Conservation (phyloP, 2,329 filamentous ascomycete genomes). For the Colletotrichum neosansevieriae region DNA sequence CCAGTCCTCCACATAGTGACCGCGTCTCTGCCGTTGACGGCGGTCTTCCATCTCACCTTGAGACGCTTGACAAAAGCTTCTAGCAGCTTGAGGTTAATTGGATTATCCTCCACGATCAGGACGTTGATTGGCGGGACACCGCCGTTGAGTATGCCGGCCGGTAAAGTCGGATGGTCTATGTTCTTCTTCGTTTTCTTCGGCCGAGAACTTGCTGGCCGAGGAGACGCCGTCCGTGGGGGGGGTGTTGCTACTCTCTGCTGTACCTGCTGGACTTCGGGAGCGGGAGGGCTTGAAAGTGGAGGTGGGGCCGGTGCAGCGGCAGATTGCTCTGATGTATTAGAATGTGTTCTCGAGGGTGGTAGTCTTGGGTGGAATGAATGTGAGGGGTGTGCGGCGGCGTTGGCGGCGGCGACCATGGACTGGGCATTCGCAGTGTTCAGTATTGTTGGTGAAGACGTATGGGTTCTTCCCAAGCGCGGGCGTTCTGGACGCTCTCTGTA, state of each 20-base stretch:
- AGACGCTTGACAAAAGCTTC: constrained; percentile 96
- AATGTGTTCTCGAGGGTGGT: constrained; percentile 69
- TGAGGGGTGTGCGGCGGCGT: constrained; percentile 52
- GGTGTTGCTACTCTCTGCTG: constrained; percentile 67
- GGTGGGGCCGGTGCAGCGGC: constrained; percentile 62
- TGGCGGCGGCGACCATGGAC: constrained; percentile 49
- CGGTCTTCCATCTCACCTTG: constrained; percentile 97
- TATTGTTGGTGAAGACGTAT: constrained; percentile 85
- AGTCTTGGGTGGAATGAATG: constrained; percentile 54
- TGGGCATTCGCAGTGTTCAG: constrained; percentile 61
- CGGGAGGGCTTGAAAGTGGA: constrained; percentile 63
- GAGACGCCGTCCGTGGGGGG: constrained; percentile 61
- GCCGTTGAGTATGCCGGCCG: constrained; percentile 78
- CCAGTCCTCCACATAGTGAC: constrained; percentile 93
- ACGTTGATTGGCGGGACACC: constrained; percentile 96
- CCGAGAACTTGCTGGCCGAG: constrained; percentile 58
- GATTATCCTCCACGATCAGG: constrained; percentile 97
- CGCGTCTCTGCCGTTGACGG: constrained; percentile 93
- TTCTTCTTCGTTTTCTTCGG: constrained; percentile 68
- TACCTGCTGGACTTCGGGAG: constrained; percentile 59
- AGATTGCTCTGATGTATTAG: constrained; percentile 67
- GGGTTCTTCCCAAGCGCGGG: constrained; percentile 75
- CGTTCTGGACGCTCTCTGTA: constrained; percentile 69
- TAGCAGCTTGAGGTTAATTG: constrained; percentile 93
- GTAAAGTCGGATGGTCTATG: constrained; percentile 59